phyloP scores from a whole-genome alignment of 2,329 filamentous ascomycete genomes.

The Penicillium glabrum region DNA sequence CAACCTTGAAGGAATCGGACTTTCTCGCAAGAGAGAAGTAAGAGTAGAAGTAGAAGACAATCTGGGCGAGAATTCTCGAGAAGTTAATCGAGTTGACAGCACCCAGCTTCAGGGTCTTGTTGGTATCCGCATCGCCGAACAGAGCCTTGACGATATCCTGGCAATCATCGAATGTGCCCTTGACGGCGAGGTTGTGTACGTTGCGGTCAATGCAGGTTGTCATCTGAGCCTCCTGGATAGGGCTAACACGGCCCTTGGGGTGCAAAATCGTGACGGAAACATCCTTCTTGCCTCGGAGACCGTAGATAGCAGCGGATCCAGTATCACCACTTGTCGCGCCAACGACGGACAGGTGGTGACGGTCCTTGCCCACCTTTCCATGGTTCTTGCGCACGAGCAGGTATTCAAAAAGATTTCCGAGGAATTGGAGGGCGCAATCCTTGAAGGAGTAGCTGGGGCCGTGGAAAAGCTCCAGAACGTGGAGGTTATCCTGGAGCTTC shows the following conservation, averaged over 20 bases:
- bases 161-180: conserved; percentile 94
- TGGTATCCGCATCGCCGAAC: conserved; percentile 82
- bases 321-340: conserved; percentile 85
- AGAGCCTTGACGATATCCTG: conserved; percentile 95
- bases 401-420: conserved; percentile 79
- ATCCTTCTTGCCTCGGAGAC: conserved; percentile 92
- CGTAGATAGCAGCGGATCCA: conserved; percentile 93
- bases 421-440: conserved; percentile 81
- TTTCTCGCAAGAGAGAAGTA: conserved; percentile 74
- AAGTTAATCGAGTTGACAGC: conserved; percentile 70
- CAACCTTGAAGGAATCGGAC: conserved; percentile 56
- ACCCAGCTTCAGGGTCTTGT: conserved; percentile 77
- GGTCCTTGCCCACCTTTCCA: conserved; percentile 51
- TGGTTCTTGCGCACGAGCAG: conserved; percentile 47
- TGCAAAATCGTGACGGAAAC: conserved; percentile 94
- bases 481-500: conserved; percentile 70
- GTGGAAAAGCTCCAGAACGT: conserved; percentile 93
- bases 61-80: conserved; percentile 92
- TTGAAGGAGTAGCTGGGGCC: conserved; percentile 96
- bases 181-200: conserved; percentile 87
- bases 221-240: not conserved
- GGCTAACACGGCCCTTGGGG: conserved; percentile 66
- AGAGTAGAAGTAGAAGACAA: conserved; percentile 93
- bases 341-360: conserved; percentile 81
- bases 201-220: conserved; percentile 64